Percentiles rank a stretch among this genome's conserved stretches.
Evolutionary conservation across 345 rosid species (phyloP).

Genomic region (Turnera subulata): DNA sequence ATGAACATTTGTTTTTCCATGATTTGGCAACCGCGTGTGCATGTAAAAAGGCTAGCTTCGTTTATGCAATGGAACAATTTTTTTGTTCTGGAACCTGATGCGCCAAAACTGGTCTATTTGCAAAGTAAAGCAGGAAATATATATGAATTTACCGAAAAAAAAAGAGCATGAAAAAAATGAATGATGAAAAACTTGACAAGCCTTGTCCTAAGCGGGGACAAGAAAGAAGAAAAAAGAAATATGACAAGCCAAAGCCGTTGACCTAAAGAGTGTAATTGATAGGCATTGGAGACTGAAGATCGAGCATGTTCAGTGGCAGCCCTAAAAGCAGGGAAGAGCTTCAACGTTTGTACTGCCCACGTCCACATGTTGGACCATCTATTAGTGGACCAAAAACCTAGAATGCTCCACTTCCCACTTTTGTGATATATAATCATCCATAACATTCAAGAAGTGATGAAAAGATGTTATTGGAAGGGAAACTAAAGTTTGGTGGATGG

Average conservation of each 20-base stretch:
- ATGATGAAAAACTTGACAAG: too few relatives aligned
- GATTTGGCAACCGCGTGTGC: too few relatives aligned
- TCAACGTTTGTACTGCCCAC: background rate
- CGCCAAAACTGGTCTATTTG: too few relatives aligned
- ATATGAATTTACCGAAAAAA: too few relatives aligned
- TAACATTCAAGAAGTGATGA: constrained; percentile 5
- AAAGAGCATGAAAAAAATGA: too few relatives aligned
- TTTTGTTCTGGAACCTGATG: too few relatives aligned
- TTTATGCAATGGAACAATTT: too few relatives aligned
- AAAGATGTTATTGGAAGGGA: constrained; percentile 33
- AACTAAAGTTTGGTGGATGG: constrained; percentile 19
- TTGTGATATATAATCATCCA: background rate
- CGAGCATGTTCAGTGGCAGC: constrained; percentile 19
- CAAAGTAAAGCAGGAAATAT: too few relatives aligned
- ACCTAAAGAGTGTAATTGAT: background rate
- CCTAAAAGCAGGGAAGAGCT: constrained; percentile 23
- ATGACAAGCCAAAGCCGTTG: constrained; percentile 5
- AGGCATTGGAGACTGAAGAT: background rate
- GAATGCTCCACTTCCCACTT: background rate
- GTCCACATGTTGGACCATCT: constrained; percentile 9
- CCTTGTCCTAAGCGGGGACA: too few relatives aligned
- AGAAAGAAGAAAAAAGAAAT: too few relatives aligned
- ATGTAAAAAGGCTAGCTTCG: too few relatives aligned
- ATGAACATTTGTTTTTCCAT: too few relatives aligned
- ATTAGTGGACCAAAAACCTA: constrained; percentile 1